A percentile compares a stretch with the other conserved stretches of the same genome.
phyloP scores from a whole-genome alignment of 208 protist genomes.

The Strigomonas galati region DNA sequence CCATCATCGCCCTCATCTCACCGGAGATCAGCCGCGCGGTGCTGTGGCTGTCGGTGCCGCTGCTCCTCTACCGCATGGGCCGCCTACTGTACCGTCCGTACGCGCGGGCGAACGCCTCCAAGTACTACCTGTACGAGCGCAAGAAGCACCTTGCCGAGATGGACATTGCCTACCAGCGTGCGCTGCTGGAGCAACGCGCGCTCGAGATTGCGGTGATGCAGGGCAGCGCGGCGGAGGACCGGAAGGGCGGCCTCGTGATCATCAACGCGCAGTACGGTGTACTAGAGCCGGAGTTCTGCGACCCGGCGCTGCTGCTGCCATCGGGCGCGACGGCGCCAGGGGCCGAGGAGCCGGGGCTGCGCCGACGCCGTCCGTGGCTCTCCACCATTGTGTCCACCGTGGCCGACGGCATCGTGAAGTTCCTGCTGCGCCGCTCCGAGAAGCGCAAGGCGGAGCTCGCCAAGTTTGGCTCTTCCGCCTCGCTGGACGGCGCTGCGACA shows the following conservation, averaged over 20 bases:
- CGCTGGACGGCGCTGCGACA: neutral
- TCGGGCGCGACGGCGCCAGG: neutral
- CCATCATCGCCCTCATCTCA: conserved; percentile 65
- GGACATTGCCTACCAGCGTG: conserved; percentile 64
- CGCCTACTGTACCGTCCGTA: conserved; percentile 49
- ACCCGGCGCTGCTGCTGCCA: conserved; percentile 20
- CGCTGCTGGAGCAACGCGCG: conserved; percentile 66
- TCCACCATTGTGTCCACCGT: conserved; percentile 10
- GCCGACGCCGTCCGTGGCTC: conserved; percentile 2
- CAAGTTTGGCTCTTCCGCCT: neutral
- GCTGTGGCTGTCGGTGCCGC: conserved; percentile 55
- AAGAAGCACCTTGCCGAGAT: conserved; percentile 64
- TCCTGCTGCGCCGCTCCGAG: neutral
- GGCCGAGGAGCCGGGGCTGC: conserved; percentile 4
- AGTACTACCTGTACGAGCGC: conserved; percentile 45
- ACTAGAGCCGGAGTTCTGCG: conserved; percentile 52
- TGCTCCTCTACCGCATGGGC: conserved; percentile 50
- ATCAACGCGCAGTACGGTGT: conserved; percentile 87
- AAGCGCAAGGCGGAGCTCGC: neutral
- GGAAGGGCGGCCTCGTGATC: conserved; percentile 76
- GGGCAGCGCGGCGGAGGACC: conserved; percentile 54
- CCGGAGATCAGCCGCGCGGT: conserved; percentile 36
- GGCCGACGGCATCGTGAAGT: neutral
- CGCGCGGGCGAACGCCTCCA: conserved; percentile 31
- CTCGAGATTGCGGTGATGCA: conserved; percentile 45